Evolutionary conservation across 306 rosid species (phyloP), one percentile per base, ranked within the genome.

Genomic region (Clitoria ternatea): DNA sequence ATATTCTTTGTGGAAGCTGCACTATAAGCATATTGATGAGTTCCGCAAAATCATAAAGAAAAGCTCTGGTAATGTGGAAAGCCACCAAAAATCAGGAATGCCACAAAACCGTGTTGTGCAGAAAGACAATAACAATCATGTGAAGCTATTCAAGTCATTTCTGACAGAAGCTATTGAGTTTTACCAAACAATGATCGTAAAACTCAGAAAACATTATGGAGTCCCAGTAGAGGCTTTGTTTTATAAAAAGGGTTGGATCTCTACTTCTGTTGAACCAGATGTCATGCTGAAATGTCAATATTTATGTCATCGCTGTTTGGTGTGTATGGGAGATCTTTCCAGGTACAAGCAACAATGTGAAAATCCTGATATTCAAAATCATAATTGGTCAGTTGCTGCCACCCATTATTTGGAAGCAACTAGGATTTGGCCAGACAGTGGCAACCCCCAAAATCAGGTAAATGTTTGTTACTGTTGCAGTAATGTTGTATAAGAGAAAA

Each of bases 371-470:
- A 20, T 24, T 26, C 87, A 64, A 71, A 70, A 49, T 45, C 96
- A 77, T 24, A 86, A 88, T 70, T 95, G 99, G 99, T 85, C 94
- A n/a, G 81, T 80, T 81, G 92, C 99, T 36, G 99, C 99, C 49
- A 66, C 86, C 14, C 85, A 89, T 80, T 95, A 94, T 82, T 68
- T 94, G 85, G 92, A 86, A 85, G 96, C 99, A 55, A 75, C 97
- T 47, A 84, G 81, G 81, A 82, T 87, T 70, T 94, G 92, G 99
- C 97, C 97, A 50, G 92, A 94, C 60, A 89, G 97, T 71, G 99
- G 99, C 37, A 91, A 87, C 57, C 96, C 99, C 2, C 99, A 94
- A 27, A 94, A 94, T 87, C 99, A 91, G 96, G 99, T 94, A 70
- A 32, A 17, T 20, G 39, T 29, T 54, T 75, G 40, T 10, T 54